Evolutionary conservation across 1,284 basidiomycete genomes (phyloP).

Genomic region (Ustilago vetiveriae): DNA sequence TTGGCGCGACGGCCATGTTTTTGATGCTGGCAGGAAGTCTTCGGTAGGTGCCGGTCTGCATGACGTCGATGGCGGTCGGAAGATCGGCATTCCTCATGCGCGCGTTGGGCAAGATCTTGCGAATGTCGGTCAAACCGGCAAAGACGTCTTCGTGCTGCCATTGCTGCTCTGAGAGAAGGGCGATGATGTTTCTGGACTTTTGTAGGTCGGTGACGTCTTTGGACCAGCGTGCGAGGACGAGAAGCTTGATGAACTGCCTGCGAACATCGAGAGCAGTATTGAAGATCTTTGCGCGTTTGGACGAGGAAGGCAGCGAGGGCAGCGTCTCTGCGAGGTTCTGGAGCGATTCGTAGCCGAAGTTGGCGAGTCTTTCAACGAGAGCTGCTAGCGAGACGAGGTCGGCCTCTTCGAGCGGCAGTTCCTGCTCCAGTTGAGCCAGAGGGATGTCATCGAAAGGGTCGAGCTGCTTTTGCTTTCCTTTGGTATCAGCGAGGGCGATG

Average conservation of each 20-base stretch:
- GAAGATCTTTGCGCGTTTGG: slow-evolving; percentile 81
- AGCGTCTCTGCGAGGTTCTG: slow-evolving; percentile 87
- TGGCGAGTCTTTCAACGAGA: slow-evolving; percentile 78
- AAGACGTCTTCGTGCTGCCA: slow-evolving; percentile 81
- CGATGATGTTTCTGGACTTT: slow-evolving; percentile 59
- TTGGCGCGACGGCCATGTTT: slow-evolving; percentile 73
- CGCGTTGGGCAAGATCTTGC: slow-evolving; percentile 70
- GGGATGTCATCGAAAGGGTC: slow-evolving; percentile 33
- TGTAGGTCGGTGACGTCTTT: slow-evolving; percentile 48
- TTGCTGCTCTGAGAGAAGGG: slow-evolving; percentile 71
- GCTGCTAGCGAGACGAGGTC: slow-evolving; percentile 80
- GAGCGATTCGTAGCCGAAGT: slow-evolving; percentile 83
- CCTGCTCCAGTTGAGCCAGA: slow-evolving; percentile 72
- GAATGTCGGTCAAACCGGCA: slow-evolving; percentile 74
- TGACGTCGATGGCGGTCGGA: slow-evolving; percentile 84
- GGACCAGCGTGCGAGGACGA: slow-evolving; percentile 68
- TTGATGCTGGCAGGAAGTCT: slow-evolving; percentile 81
- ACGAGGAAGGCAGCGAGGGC: slow-evolving; percentile 82
- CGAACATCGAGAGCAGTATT: slow-evolving; percentile 88
- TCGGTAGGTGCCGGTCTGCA: slow-evolving; percentile 82
- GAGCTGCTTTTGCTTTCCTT: slow-evolving; percentile 37
- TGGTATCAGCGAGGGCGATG: not conserved
- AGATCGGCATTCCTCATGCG: slow-evolving; percentile 84
- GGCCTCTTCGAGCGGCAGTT: slow-evolving; percentile 79
- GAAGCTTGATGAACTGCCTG: slow-evolving; percentile 87